Conservation (phyloP, 1,284 basidiomycete genomes). For the Ceratobasidium papillatum region DNA sequence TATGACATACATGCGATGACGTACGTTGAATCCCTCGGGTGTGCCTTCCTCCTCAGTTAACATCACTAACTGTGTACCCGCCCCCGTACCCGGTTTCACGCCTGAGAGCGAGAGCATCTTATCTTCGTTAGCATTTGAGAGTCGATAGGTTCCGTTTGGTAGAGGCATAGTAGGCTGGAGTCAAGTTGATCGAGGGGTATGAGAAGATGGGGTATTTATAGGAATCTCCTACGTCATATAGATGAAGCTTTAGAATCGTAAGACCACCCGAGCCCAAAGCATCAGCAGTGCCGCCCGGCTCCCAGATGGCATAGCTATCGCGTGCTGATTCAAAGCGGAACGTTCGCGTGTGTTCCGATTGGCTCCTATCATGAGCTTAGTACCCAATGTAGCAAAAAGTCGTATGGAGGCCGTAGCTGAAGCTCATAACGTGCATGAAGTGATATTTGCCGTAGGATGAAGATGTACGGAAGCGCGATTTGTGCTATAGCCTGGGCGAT, state of each 20-base stretch:
- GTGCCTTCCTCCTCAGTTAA: constrained; percentile 32
- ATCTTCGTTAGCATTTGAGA: neutral
- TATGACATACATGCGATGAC: neutral
- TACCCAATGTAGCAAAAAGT: neutral
- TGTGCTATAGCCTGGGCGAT: neutral
- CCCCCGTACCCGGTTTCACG: constrained; percentile 17
- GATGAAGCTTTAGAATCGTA: neutral
- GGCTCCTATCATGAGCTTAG: neutral
- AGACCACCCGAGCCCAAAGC: neutral
- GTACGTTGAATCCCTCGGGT: constrained; percentile 25
- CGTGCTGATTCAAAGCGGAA: neutral
- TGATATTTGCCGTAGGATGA: neutral
- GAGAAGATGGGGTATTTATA: constrained; percentile 16
- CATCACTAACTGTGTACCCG: constrained; percentile 31
- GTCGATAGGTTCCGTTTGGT: constrained; percentile 9
- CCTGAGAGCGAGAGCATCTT: constrained; percentile 7
- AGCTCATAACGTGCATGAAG: constrained; percentile 12
- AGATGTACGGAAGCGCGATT: neutral
- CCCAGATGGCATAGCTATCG: neutral
- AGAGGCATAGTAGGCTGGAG: neutral
- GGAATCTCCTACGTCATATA: neutral
- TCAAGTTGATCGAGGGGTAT: neutral
- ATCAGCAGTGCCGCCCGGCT: too few species aligned
- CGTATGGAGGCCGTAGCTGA: neutral
- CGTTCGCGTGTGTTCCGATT: neutral